phyloP scores from a whole-genome alignment of 2,329 filamentous ascomycete species.

The Aspergillus glaucus region DNA sequence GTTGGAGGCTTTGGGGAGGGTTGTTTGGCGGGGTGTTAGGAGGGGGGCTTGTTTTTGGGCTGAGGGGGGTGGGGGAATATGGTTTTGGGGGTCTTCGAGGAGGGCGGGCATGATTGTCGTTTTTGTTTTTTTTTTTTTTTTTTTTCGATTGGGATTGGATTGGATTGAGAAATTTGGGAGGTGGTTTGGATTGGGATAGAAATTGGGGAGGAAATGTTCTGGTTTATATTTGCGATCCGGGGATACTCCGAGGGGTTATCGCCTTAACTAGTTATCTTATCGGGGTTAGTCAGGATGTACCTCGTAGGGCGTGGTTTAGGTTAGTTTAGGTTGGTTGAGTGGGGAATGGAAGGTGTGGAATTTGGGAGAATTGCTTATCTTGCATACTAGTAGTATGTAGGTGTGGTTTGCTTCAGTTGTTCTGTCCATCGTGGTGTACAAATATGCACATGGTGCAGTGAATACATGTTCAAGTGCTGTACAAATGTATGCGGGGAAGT shows the following conservation, averaged over 20 bases:
- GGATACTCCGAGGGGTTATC: too few relatives aligned
- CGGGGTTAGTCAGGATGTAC: background rate
- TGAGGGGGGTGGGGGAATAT: constrained; percentile 19
- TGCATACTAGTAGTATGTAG: too few relatives aligned
- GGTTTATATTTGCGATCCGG: background rate
- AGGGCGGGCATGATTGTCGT: constrained; percentile 27
- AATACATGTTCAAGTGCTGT: too few relatives aligned
- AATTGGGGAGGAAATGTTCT: background rate
- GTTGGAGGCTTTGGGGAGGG: constrained; percentile 16
- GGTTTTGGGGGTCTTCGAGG: constrained; percentile 29
- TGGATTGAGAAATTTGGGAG: background rate
- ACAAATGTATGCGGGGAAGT: too few relatives aligned
- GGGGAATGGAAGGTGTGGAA: too few relatives aligned
- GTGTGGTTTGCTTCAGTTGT: too few relatives aligned
- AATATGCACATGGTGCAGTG: too few relatives aligned
- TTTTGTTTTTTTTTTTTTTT: background rate
- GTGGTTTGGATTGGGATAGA: too few relatives aligned
- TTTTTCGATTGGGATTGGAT: background rate
- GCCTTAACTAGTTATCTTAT: too few relatives aligned
- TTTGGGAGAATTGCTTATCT: too few relatives aligned
- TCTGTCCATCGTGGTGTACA: too few relatives aligned
- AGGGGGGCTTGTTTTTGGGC: constrained; percentile 12
- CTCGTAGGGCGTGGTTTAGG: background rate
- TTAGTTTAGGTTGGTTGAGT: too few relatives aligned
- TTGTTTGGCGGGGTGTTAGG: constrained; percentile 17